Evolutionary conservation across 768 basidiomycete species (phyloP), one percentile per base, ranked within the genome.

Genomic region (Boletus vermiculosoides): DNA sequence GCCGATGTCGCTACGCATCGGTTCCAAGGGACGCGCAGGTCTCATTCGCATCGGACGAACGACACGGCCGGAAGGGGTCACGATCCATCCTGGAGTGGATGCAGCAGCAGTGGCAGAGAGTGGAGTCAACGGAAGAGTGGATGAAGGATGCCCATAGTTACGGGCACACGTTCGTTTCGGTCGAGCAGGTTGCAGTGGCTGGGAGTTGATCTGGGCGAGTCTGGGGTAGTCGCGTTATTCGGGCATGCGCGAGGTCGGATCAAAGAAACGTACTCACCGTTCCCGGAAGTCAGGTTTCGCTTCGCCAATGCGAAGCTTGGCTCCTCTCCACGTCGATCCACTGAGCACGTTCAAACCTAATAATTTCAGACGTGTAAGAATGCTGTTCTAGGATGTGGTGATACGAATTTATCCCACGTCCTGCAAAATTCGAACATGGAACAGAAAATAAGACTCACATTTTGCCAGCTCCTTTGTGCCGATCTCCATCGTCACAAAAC

Each of bases 321-420:
- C 75, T n/a, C 92, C 92, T 73, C 92, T 93, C 89, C 90, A 94
- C 1, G 83, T 89, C 7, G 88, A 83, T 34, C 92, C 92, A 58
- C 87, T 92, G 28, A 94, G 78, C 3, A 83, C 69, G 66, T 84
- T 92, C 69, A 90, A 76, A 70, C 90, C 90, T 92, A 16, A 22
- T 34, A 11, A 44, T 47, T n/a, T 33, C 45, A 39, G 49, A 56
- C 16, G 50, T 3, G 34, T 59, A n/a, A 60, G 52, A 55, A 22
- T 20, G 42, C 6, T 22, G 34, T 39, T 44, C 42, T 44, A 11
- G 5, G 13, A 45, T 25, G 28, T 15, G 22, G 13, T 22, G 33
- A 18, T 30, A 39, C 18, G 25, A 28, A 37, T 56, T 5, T 4
- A 22, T 41, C 16, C 40, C 11, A 23, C 20, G 25, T 44, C 41